phyloP scores from a whole-genome alignment of 345 rosid species.

The Melaleuca quinquenervia region DNA sequence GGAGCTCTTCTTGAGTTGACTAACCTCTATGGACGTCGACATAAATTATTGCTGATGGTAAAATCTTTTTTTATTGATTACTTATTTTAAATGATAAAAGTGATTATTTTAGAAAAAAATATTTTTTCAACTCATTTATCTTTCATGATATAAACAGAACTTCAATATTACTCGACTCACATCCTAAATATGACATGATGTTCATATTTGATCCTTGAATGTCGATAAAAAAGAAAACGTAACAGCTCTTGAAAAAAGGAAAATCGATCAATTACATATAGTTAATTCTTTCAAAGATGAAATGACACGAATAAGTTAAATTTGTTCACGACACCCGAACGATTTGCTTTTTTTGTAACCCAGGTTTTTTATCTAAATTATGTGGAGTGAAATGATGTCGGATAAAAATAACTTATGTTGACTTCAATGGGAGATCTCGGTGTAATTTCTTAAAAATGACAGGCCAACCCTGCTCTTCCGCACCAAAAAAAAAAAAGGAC shows the following conservation, averaged over 20 bases:
- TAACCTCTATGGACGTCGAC: too few relatives aligned
- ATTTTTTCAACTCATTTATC: too few relatives aligned
- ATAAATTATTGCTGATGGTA: too few relatives aligned
- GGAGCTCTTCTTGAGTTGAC: too few relatives aligned
- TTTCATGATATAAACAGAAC: too few relatives aligned
- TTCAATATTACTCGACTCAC: accelerated
- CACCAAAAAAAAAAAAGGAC: not conserved
- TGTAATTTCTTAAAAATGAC: not conserved
- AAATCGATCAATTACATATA: not conserved
- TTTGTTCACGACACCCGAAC: not conserved
- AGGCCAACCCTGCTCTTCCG: not conserved
- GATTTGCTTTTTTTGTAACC: too few relatives aligned
- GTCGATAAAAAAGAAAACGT: accelerated
- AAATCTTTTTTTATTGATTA: too few relatives aligned
- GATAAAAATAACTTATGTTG: not conserved
- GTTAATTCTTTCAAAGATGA: not conserved
- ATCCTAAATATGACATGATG: accelerated
- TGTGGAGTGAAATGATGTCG: too few relatives aligned
- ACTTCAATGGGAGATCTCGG: not conserved
- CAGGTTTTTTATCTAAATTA: not conserved
- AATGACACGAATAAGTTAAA: not conserved
- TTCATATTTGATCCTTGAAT: not conserved
- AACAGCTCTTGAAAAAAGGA: not conserved
- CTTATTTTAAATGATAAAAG: too few relatives aligned
- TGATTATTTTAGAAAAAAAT: too few relatives aligned